Percentiles rank a stretch among this genome's conserved stretches.
phyloP scores from a whole-genome alignment of 306 rosid species.

The Senna siamea region DNA sequence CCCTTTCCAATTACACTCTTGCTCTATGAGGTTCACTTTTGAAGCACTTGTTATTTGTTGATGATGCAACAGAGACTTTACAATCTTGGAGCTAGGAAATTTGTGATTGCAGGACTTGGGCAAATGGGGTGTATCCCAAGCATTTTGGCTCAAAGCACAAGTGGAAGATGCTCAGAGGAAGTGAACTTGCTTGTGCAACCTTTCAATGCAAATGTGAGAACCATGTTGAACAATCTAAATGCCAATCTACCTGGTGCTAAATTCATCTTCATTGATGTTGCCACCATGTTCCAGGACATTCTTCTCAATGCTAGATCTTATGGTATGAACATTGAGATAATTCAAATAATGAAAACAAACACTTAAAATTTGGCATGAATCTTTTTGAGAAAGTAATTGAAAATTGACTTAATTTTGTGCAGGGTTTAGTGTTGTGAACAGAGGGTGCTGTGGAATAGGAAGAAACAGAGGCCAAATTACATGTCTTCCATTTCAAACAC shows the following conservation, averaged over 20 bases:
- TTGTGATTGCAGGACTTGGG: constrained; percentile 76
- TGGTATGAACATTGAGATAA: constrained; percentile 46
- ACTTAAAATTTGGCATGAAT: too few relatives aligned
- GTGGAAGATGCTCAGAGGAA: constrained; percentile 70
- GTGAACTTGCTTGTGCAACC: constrained; percentile 79
- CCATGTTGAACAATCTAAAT: constrained; percentile 61
- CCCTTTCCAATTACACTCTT: too few relatives aligned
- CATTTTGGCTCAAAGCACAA: constrained; percentile 71
- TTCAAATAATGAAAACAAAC: too few relatives aligned
- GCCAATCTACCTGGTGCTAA: constrained; percentile 70
- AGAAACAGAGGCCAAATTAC: constrained; percentile 89
- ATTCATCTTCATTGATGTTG: constrained; percentile 60
- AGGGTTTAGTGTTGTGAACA: constrained; percentile 63
- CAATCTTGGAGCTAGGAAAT: constrained; percentile 86
- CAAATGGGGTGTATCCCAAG: constrained; percentile 90
- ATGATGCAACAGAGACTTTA: constrained; percentile 60
- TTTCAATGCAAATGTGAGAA: constrained; percentile 74
- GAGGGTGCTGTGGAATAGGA: constrained; percentile 94
- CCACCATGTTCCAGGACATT: constrained; percentile 65
- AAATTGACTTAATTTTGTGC: neutral
- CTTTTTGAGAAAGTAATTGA: neutral
- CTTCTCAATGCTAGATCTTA: constrained; percentile 59
- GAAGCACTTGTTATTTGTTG: neutral
- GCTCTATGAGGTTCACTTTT: too few relatives aligned
- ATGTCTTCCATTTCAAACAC: constrained; percentile 82